Conservation (phyloP, 2,329 filamentous ascomycete genomes). For the Penicillium psychrosexuale region DNA sequence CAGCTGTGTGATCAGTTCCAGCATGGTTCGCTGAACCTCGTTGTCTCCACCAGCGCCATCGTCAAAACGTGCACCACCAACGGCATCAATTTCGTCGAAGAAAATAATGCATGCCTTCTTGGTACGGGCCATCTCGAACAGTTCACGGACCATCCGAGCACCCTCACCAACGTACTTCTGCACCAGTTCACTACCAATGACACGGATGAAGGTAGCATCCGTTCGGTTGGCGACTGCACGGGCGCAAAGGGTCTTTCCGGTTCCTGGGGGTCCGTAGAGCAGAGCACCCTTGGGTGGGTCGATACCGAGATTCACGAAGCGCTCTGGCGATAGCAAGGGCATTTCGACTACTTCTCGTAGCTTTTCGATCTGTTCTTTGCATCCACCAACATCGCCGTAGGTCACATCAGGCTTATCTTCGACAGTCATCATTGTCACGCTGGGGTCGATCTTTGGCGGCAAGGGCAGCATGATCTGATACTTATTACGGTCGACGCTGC, state of each 20-base stretch:
- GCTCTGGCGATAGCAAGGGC: constrained; percentile 91
- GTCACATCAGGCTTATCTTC: constrained; percentile 99
- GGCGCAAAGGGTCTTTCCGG: constrained; percentile 98
- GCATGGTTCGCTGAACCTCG: constrained; percentile 95
- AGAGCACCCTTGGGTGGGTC: constrained; percentile 97
- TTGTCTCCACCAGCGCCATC: constrained; percentile 96
- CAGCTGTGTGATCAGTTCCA: constrained; percentile 94
- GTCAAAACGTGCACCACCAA: constrained; percentile 93
- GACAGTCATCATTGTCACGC: constrained; percentile 99
- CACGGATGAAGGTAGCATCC: constrained; percentile 96
- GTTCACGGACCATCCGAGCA: constrained; percentile 94
- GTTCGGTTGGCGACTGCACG: constrained; percentile 96
- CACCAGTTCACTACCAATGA: constrained; percentile 95
- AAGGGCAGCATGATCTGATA: constrained; percentile 97
- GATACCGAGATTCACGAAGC: constrained; percentile 98
- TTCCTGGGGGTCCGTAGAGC: constrained; percentile 93
- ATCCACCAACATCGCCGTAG: constrained; percentile 96
- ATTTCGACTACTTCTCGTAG: constrained; percentile 97
- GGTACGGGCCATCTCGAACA: constrained; percentile 98
- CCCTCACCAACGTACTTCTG: constrained; percentile 99
- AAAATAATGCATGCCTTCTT: constrained; percentile 99
- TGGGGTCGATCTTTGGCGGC: constrained; percentile 97
- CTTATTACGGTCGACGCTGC: constrained; percentile 89
- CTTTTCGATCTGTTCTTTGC: constrained; percentile 99
- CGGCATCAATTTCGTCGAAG: constrained; percentile 97